Evolutionary conservation across 1,284 basidiomycete genomes (phyloP).

Genomic region (Tremellales sp.): DNA sequence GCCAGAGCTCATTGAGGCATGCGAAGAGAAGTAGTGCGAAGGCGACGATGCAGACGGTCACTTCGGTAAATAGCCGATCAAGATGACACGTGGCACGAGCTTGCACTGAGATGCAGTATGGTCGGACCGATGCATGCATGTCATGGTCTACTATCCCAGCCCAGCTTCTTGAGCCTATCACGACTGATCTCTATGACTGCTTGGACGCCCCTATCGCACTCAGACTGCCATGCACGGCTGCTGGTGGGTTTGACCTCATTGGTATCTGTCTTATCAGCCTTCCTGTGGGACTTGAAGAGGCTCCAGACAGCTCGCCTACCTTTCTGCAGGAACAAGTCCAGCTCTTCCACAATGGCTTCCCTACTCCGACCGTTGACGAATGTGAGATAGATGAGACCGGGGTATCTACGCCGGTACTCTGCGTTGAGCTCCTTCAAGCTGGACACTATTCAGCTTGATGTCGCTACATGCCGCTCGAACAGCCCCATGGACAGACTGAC

Average conservation of each 20-base stretch:
- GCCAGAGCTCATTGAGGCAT: neutral
- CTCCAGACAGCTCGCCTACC: slow-evolving; percentile 8
- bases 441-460: neutral
- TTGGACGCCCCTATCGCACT: slow-evolving; percentile 59
- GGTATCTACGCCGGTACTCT: slow-evolving; percentile 68
- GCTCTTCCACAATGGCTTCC: slow-evolving; percentile 66
- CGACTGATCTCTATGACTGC: neutral
- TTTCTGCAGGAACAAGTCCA: slow-evolving; percentile 60
- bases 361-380: slow-evolving; percentile 82
- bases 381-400: slow-evolving; percentile 77
- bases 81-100: too few relatives aligned
- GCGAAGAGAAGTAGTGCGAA: too few relatives aligned
- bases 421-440: slow-evolving; percentile 57
- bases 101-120: too few relatives aligned
- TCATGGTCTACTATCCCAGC: too few relatives aligned
- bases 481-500: neutral
- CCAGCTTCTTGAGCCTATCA: neutral
- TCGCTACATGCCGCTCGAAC: neutral
- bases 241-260: slow-evolving; percentile 15
- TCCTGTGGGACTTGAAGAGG: slow-evolving; percentile 36
- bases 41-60: too few relatives aligned
- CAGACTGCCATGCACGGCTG: slow-evolving; percentile 55
- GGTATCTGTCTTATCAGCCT: neutral
- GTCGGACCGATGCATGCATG: too few relatives aligned
- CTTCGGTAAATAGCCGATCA: too few relatives aligned